These are phyloP conservation scores for Kuraishia hungarica DNA, from an alignment of 805 yeast species.

Conservation along the genomic window DNA sequence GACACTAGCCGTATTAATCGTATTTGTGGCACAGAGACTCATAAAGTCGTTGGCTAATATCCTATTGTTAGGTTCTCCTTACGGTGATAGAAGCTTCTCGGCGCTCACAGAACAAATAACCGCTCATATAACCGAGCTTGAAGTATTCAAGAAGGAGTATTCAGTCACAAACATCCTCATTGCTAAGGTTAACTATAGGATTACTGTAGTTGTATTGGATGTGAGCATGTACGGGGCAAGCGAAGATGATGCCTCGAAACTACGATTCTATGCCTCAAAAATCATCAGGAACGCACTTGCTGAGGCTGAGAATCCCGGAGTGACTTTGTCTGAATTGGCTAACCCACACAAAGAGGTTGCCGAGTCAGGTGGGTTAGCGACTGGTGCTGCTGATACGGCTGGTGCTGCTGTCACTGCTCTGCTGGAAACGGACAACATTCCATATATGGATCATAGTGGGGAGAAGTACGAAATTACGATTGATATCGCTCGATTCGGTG, in stretches of 20 bases:
- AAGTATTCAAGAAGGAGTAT: slow-evolving; percentile 43
- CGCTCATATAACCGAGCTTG: slow-evolving; percentile 38
- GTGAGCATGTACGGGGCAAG: slow-evolving; percentile 61
- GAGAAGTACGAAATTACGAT: slow-evolving; percentile 33
- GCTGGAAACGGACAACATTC: slow-evolving; percentile 17
- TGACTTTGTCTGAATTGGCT: not conserved
- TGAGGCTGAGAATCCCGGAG: not conserved
- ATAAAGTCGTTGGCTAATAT: slow-evolving; percentile 44
- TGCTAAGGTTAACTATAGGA: slow-evolving; percentile 53
- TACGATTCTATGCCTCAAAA: slow-evolving; percentile 41
- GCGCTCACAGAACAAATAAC: slow-evolving; percentile 29
- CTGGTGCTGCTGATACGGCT: not conserved
- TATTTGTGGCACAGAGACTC: slow-evolving; percentile 23
- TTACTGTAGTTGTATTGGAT: slow-evolving; percentile 48
- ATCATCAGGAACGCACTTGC: slow-evolving; percentile 23
- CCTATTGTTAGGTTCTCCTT: slow-evolving; percentile 45
- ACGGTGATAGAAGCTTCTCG: slow-evolving; percentile 27
- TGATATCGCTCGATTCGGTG: slow-evolving; percentile 19
- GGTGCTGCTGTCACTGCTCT: not conserved
- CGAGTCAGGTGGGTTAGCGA: not conserved
- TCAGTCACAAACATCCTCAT: slow-evolving; percentile 39
- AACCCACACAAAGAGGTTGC: not conserved
- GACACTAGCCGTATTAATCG: slow-evolving; percentile 14
- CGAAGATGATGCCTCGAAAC: slow-evolving; percentile 54
- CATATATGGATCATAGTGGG: slow-evolving; percentile 18